These are phyloP conservation scores for Ascoidea rubescens DNA, from an alignment of 805 yeast genomes.

Conservation along the genomic window DNA sequence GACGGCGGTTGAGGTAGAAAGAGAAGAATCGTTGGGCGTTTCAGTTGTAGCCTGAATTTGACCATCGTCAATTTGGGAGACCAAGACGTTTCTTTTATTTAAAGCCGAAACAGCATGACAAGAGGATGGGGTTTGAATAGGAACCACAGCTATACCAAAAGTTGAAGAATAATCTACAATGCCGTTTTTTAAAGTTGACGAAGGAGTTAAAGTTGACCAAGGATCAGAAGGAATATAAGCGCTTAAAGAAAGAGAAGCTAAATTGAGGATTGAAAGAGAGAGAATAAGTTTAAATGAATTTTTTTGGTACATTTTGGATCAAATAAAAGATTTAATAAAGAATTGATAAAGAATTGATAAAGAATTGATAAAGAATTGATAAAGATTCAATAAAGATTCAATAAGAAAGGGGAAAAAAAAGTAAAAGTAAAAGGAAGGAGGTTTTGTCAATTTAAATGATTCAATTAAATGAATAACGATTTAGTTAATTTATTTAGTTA, in stretches of 20 bases:
- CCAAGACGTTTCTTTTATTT: conserved; percentile 23
- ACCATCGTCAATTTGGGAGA: conserved; percentile 50
- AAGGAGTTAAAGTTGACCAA: conserved; percentile 64
- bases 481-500: too few species aligned
- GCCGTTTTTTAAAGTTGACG: conserved; percentile 36
- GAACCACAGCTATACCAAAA: conserved; percentile 59
- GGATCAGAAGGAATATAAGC: conserved; percentile 55
- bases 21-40: conserved; percentile 18
- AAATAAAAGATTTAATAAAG: too few species aligned
- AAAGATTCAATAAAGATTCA: too few species aligned
- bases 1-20: conserved; percentile 18
- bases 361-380: too few species aligned
- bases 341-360: too few species aligned
- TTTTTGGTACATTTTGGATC: background rate
- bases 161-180: conserved; percentile 37
- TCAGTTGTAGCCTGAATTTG: conserved; percentile 37
- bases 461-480: too few species aligned
- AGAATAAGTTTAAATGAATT: background rate
- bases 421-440: too few species aligned
- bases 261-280: conserved; percentile 2
- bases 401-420: too few species aligned
- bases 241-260: conserved; percentile 36
- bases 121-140: conserved; percentile 25
- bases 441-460: too few species aligned
- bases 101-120: conserved; percentile 18